phyloP scores from a whole-genome alignment of 306 rosid genomes.

The Ammopiptanthus mongolicus region DNA sequence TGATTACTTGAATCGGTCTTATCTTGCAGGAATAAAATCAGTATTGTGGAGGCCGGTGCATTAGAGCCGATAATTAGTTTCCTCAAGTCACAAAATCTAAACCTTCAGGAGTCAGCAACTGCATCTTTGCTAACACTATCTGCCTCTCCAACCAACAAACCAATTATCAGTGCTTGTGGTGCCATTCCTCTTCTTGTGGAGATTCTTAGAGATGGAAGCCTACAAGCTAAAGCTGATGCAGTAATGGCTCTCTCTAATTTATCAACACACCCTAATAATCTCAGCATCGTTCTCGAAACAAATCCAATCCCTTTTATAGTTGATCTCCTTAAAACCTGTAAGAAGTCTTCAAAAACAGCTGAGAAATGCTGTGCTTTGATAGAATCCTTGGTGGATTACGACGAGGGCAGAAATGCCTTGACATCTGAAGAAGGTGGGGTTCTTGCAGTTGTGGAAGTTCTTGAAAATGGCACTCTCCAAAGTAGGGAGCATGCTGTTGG shows the following conservation, averaged over 20 bases:
- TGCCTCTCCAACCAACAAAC: conserved; percentile 78
- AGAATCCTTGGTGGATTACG: conserved; percentile 71
- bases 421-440: conserved; percentile 87
- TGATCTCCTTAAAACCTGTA: conserved; percentile 58
- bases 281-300: conserved; percentile 50
- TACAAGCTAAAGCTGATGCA: conserved; percentile 86
- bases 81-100: conserved; percentile 58
- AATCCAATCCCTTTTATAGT: conserved; percentile 65
- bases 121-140: conserved; percentile 88
- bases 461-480: conserved; percentile 80
- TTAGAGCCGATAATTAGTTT: conserved; percentile 72
- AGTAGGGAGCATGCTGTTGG: conserved; percentile 90
- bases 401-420: conserved; percentile 67
- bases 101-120: conserved; percentile 75
- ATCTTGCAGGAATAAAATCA: conserved; percentile 77
- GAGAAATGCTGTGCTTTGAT: conserved; percentile 84
- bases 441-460: conserved; percentile 89
- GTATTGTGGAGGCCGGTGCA: conserved; percentile 88
- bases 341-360: conserved; percentile 84
- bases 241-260: conserved; percentile 96
- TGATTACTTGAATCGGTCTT: conserved; percentile 9
- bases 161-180: conserved; percentile 68
- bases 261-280: conserved; percentile 60
- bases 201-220: conserved; percentile 64
- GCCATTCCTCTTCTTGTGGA: conserved; percentile 90